A percentile compares a stretch with the other conserved stretches of the same genome.
These are phyloP conservation scores for Aspergillus terreus DNA, from an alignment of 2,329 filamentous ascomycete species.

Conservation along the genomic window DNA sequence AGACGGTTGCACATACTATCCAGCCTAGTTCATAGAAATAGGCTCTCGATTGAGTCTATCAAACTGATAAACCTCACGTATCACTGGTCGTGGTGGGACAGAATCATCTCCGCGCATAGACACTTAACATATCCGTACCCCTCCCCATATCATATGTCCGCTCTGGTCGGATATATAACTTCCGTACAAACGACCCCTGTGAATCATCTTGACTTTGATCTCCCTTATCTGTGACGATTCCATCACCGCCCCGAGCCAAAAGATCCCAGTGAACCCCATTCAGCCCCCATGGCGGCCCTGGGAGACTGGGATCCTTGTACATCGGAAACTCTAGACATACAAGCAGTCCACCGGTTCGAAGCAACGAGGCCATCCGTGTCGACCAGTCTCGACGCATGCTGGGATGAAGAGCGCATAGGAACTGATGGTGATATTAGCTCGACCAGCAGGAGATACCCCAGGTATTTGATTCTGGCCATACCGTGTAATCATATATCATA, in stretches of 20 bases:
- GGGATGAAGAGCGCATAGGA: conserved; percentile 59
- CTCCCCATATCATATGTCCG: conserved; percentile 3
- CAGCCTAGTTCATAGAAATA: too few species aligned
- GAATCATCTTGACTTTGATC: background rate
- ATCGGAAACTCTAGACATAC: conserved; percentile 50
- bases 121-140: conserved; percentile 7
- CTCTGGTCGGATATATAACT: background rate
- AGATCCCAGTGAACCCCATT: conserved; percentile 36
- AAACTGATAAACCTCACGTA: too few species aligned
- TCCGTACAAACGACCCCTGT: background rate
- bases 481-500: conserved; percentile 44
- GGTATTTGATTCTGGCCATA: conserved; percentile 29
- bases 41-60: too few species aligned
- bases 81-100: too few species aligned
- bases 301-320: conserved; percentile 32
- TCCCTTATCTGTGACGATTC: conserved; percentile 7
- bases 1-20: too few species aligned
- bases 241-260: conserved; percentile 25
- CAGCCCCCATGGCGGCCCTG: conserved; percentile 40
- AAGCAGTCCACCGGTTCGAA: conserved; percentile 50
- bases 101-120: background rate
- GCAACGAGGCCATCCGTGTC: conserved; percentile 48
- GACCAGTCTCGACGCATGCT: conserved; percentile 54
- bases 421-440: conserved; percentile 38
- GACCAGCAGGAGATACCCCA: background rate